These are phyloP conservation scores for Saturnispora besseyi DNA, from an alignment of 805 yeast genomes.

Conservation along the genomic window DNA sequence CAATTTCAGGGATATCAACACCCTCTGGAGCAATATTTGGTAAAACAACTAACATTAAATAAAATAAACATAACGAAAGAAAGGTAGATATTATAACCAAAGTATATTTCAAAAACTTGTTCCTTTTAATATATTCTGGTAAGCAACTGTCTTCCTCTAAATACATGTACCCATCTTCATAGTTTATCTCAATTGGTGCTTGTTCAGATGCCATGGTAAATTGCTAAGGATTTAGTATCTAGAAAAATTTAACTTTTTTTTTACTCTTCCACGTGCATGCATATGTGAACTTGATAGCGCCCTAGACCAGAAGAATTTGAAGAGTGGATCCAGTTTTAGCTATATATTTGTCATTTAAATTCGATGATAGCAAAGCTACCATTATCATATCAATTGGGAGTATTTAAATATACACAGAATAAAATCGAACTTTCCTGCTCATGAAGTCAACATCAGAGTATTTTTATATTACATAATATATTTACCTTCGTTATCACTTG, in stretches of 20 bases:
- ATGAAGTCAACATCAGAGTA: too few species aligned
- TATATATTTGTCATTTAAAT: too few species aligned
- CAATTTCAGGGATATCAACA: slow-evolving; percentile 19
- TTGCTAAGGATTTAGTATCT: background rate
- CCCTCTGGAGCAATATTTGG: slow-evolving; percentile 29
- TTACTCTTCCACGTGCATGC: background rate
- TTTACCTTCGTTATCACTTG: too few species aligned
- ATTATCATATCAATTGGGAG: too few species aligned
- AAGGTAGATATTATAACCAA: slow-evolving; percentile 13
- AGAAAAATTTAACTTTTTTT: background rate
- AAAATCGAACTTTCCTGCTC: too few species aligned
- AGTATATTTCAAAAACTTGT: slow-evolving; percentile 8
- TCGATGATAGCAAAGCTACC: too few species aligned
- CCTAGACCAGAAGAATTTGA: too few species aligned
- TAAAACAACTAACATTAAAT: slow-evolving; percentile 22
- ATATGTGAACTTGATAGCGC: background rate
- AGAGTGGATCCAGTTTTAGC: too few species aligned
- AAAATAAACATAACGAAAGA: slow-evolving; percentile 12
- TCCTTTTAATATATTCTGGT: slow-evolving; percentile 8
- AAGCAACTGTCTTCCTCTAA: slow-evolving; percentile 15
- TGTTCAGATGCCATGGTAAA: slow-evolving; percentile 6
- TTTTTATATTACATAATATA: too few species aligned
- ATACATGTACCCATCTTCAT: slow-evolving; percentile 11
- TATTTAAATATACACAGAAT: too few species aligned
- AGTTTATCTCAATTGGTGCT: slow-evolving; percentile 7